A percentile compares a stretch with the other conserved stretches of the same genome.
Conservation (phyloP, 164 flowering plant species). For the Cinnamomum chago region DNA sequence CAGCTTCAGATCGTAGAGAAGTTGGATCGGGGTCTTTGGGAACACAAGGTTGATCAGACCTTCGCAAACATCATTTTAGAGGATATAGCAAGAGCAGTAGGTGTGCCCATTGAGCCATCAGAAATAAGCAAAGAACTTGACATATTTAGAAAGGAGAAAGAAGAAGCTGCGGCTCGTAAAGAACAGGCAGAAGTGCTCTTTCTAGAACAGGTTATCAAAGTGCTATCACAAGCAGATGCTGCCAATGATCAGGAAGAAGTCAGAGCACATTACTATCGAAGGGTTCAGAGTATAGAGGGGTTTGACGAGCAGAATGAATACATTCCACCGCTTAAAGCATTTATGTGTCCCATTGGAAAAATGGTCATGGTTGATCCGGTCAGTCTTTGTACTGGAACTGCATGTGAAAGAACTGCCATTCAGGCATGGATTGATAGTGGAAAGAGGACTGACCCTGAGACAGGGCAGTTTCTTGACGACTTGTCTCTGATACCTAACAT, state of each 20-base stretch:
- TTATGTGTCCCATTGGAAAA: slow-evolving; percentile 41
- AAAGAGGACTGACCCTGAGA: slow-evolving; percentile 48
- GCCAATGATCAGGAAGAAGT: slow-evolving; percentile 58
- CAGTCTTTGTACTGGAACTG: slow-evolving; percentile 62
- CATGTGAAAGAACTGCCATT: slow-evolving; percentile 58
- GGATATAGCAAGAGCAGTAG: slow-evolving; percentile 67
- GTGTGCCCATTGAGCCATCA: slow-evolving; percentile 59
- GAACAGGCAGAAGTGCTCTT: slow-evolving; percentile 54
- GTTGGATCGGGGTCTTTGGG: slow-evolving; percentile 50
- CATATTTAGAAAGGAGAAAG: slow-evolving; percentile 50
- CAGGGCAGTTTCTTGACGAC: slow-evolving; percentile 48
- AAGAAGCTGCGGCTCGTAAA: slow-evolving; percentile 57
- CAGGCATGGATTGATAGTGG: slow-evolving; percentile 52
- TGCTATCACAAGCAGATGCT: slow-evolving; percentile 68
- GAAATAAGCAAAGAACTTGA: slow-evolving; percentile 60
- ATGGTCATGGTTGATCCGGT: slow-evolving; percentile 68
- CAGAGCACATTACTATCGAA: slow-evolving; percentile 35
- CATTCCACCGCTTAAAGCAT: slow-evolving; percentile 47
- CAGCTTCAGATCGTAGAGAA: slow-evolving; percentile 51
- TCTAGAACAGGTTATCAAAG: slow-evolving; percentile 57
- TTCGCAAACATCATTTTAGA: slow-evolving; percentile 65
- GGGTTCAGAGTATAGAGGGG: slow-evolving; percentile 38
- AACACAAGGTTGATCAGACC: slow-evolving; percentile 47
- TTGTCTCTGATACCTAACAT: slow-evolving; percentile 44
- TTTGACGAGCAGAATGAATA: slow-evolving; percentile 31